Percentiles rank a stretch among this genome's conserved stretches.
Conservation (phyloP, 1,284 basidiomycete species). For the Moesziomyces aphidis region DNA sequence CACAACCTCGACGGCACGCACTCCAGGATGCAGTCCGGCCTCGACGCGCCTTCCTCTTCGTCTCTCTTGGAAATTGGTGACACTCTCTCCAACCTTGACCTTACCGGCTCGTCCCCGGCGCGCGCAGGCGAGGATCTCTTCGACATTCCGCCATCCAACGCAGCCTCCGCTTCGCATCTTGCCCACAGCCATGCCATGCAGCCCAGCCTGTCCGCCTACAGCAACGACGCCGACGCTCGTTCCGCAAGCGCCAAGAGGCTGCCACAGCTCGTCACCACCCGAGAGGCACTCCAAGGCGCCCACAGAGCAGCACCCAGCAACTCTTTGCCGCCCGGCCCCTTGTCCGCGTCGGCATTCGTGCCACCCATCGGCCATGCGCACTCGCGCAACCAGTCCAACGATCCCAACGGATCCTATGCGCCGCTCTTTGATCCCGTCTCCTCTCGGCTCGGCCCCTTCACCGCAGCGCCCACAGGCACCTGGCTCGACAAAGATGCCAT, state of each 20-base stretch:
- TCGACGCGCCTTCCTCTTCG: slow-evolving; percentile 14
- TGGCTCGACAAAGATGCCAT: slow-evolving; percentile 45
- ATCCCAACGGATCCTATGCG: slow-evolving; percentile 6
- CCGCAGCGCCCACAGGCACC: slow-evolving; percentile 31
- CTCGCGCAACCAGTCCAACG: slow-evolving; percentile 30
- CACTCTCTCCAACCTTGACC: slow-evolving; percentile 34
- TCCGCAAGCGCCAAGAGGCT: slow-evolving; percentile 28
- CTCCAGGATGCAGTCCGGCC: slow-evolving; percentile 11
- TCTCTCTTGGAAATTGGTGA: slow-evolving; percentile 28
- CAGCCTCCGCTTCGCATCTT: neutral
- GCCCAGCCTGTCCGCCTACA: slow-evolving; percentile 7
- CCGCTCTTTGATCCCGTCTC: slow-evolving; percentile 15
- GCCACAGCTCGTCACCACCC: slow-evolving; percentile 57
- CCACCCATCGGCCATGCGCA: slow-evolving; percentile 57
- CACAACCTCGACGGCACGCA: slow-evolving; percentile 24
- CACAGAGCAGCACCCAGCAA: slow-evolving; percentile 7
- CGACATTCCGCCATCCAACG: slow-evolving; percentile 16
- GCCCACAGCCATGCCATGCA: slow-evolving; percentile 15
- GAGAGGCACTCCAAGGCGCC: slow-evolving; percentile 48
- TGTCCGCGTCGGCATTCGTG: slow-evolving; percentile 48
- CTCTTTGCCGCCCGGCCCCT: slow-evolving; percentile 18
- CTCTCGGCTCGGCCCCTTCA: slow-evolving; percentile 39
- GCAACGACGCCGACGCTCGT: slow-evolving; percentile 16
- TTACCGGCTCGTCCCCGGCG: slow-evolving; percentile 31
- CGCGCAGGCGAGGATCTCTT: slow-evolving; percentile 12